phyloP scores from a whole-genome alignment of 352 stramenopile species.

The Globisporangium nodosum region DNA sequence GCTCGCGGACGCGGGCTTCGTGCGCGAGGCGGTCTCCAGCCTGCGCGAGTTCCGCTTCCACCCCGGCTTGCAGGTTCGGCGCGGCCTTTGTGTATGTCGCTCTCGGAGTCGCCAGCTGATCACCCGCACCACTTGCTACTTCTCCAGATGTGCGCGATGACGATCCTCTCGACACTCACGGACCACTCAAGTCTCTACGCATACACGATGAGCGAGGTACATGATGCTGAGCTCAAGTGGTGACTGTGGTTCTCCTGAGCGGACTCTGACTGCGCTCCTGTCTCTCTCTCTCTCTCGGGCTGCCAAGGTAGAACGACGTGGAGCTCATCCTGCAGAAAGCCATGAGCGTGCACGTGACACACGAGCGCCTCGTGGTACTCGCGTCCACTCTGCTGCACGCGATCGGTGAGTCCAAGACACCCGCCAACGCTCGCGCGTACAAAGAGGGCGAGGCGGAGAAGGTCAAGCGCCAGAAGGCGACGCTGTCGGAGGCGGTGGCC shows the following conservation, averaged over 20 bases:
- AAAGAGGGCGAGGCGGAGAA: slow-evolving; percentile 28
- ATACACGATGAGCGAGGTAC: slow-evolving; percentile 54
- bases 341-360: slow-evolving; percentile 28
- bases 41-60: slow-evolving; percentile 74
- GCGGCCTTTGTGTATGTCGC: neutral
- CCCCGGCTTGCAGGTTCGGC: slow-evolving; percentile 32
- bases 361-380: slow-evolving; percentile 41
- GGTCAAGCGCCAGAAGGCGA: slow-evolving; percentile 23
- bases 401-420: slow-evolving; percentile 37
- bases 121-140: neutral
- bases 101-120: neutral
- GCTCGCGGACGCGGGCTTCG: slow-evolving; percentile 37
- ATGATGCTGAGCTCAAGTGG: neutral
- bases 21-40: slow-evolving; percentile 27
- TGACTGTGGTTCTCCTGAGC: neutral
- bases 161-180: slow-evolving; percentile 36
- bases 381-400: slow-evolving; percentile 30
- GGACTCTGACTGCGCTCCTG: neutral
- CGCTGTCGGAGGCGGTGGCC: slow-evolving; percentile 27
- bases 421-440: slow-evolving; percentile 29
- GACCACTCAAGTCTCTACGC: slow-evolving; percentile 47
- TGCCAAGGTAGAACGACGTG: slow-evolving; percentile 16
- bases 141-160: slow-evolving; percentile 29
- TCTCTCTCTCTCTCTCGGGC: neutral
- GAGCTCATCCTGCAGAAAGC: slow-evolving; percentile 46